phyloP scores from a whole-genome alignment of 2,329 filamentous ascomycete genomes.

The Penicillium janthinellum region DNA sequence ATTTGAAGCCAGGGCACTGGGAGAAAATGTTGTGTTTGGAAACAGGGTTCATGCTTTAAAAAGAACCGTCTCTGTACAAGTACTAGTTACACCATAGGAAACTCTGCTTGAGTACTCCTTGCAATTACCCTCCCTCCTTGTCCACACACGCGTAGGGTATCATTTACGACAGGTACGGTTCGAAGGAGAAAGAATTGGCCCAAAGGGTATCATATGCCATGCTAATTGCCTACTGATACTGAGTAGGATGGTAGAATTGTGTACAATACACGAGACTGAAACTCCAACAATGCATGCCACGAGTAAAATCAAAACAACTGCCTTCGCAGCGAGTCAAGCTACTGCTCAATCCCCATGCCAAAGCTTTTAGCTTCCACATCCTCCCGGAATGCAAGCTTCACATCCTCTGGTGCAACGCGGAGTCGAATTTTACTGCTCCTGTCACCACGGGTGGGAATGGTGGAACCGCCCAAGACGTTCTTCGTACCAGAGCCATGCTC shows the following conservation, averaged over 20 bases:
- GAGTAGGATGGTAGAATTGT: not conserved
- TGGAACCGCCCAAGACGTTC: conserved; percentile 38
- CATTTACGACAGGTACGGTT: not conserved
- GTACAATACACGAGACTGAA: conserved; percentile 4
- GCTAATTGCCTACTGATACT: conserved; percentile 4
- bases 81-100: conserved; percentile 7
- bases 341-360: conserved; percentile 57
- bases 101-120: not conserved
- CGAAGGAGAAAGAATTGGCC: not conserved
- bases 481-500: conserved; percentile 53
- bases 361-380: conserved; percentile 83
- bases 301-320: not conserved
- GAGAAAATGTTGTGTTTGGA: not conserved
- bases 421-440: conserved; percentile 84
- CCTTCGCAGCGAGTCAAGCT: conserved; percentile 2
- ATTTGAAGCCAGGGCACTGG: not conserved
- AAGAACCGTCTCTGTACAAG: conserved; percentile 13
- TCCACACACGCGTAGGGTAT: too few relatives aligned
- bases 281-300: conserved; percentile 14
- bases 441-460: conserved; percentile 68
- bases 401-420: conserved; percentile 85
- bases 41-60: conserved; percentile 9
- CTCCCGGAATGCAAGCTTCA: conserved; percentile 82
- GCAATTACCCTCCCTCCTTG: too few relatives aligned
- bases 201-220: conserved; percentile 22